Percentiles rank a stretch among this genome's conserved stretches.
phyloP scores from a whole-genome alignment of 2,329 filamentous ascomycete species.

The Ophiostoma sp. region DNA sequence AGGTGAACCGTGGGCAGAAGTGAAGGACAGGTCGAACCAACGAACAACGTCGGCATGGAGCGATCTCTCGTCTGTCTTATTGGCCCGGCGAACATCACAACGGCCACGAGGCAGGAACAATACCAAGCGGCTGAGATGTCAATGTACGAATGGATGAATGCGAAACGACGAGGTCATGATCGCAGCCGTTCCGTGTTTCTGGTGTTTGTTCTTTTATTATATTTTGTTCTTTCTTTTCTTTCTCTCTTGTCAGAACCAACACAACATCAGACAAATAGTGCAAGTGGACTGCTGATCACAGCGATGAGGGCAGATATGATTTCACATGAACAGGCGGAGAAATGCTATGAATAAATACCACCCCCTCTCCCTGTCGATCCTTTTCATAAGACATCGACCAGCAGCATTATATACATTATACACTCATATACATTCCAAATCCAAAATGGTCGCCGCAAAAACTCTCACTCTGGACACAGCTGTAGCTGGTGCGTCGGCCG shows the following conservation, averaged over 20 bases:
- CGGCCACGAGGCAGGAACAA: not conserved
- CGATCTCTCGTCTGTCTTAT: not conserved
- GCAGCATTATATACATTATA: no score
- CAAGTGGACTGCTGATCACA: not conserved
- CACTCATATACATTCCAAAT: not conserved
- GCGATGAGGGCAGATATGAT: no score
- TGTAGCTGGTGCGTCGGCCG: not conserved
- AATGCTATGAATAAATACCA: no score
- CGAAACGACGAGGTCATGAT: not conserved
- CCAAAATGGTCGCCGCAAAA: not conserved
- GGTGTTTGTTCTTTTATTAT: not conserved
- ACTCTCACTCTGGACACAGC: slow-evolving; percentile 4
- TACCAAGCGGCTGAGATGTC: slow-evolving; percentile 6
- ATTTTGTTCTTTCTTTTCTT: not conserved
- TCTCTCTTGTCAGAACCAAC: not conserved
- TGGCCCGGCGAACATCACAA: not conserved
- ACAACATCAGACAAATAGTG: not conserved
- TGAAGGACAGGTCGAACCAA: no score
- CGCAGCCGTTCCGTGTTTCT: not conserved
- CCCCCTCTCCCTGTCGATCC: no score
- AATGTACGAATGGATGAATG: slow-evolving; percentile 8
- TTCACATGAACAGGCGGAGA: no score
- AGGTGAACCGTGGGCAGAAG: no score
- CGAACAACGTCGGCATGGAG: no score
- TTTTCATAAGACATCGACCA: no score